Percentiles rank a stretch among this genome's conserved stretches.
Evolutionary conservation across 495 filamentous ascomycete species (phyloP).

Genomic region (Usnea hakonensis): DNA sequence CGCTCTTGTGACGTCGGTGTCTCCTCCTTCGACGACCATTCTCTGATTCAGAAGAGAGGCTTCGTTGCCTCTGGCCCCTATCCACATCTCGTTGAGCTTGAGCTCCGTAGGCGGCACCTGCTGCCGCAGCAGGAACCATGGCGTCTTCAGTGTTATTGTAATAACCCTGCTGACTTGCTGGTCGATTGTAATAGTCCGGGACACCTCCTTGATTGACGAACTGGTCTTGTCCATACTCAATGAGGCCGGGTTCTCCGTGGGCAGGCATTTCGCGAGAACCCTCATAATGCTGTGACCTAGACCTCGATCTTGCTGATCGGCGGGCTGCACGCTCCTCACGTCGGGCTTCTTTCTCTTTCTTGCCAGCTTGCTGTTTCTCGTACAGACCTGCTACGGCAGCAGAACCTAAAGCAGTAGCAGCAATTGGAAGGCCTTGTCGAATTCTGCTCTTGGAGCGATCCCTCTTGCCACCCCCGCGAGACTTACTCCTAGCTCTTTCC

Average conservation of each 20-base stretch:
- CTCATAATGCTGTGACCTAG: slow-evolving; percentile 50
- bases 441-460: slow-evolving; percentile 53
- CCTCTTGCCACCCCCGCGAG: slow-evolving; percentile 44
- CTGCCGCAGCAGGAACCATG: slow-evolving; percentile 29
- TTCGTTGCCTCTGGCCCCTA: slow-evolving; percentile 29
- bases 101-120: slow-evolving; percentile 31
- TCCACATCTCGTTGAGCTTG: slow-evolving; percentile 20
- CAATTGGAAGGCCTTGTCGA: slow-evolving; percentile 54
- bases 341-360: slow-evolving; percentile 48
- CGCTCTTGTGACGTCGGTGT: slow-evolving; percentile 42
- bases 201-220: slow-evolving; percentile 44
- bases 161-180: slow-evolving; percentile 34
- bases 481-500: slow-evolving; percentile 66
- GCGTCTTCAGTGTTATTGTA: slow-evolving; percentile 32
- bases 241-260: slow-evolving; percentile 57
- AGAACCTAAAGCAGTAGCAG: slow-evolving; percentile 67
- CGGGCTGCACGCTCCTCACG: slow-evolving; percentile 19
- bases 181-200: slow-evolving; percentile 46
- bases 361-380: slow-evolving; percentile 63
- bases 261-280: slow-evolving; percentile 49
- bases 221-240: slow-evolving; percentile 71
- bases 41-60: slow-evolving; percentile 39
- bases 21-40: slow-evolving; percentile 35
- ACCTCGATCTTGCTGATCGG: slow-evolving; percentile 41
- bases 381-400: slow-evolving; percentile 76